Base-by-base conservation (phyloP, 768 basidiomycete genomes). In the Collybia sordida region DNA sequence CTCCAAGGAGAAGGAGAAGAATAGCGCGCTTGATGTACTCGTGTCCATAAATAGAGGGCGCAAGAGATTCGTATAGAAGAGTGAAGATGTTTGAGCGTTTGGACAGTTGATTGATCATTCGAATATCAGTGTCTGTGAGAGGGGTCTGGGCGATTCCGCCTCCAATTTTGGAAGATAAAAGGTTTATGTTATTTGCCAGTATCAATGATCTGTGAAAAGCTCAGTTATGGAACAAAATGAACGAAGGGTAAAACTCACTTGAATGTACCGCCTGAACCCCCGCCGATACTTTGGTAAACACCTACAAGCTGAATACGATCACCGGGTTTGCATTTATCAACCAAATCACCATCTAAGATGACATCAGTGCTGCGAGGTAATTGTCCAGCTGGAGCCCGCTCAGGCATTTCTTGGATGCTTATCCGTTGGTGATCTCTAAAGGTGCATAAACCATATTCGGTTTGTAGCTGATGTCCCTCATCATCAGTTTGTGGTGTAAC, bases 371-470 rank as follows among this genome's bases (percentile, higher is more conserved):
- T 95, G 42, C 97, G 81, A 39, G 97, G 97, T 23, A 99, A 77
- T 67, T 98, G 96, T 23, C 97, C 97, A 38, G 97, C 90, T 21
- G 97, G 97, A 12, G 97, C 95, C 19, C 97, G 85, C 70, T 99
- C 97, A 2, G 97, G 97, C 96, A 99, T 98, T 64, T 99, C 97
- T 72, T 99, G 97, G 54, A 99, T 98, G 67, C 86, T 93, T 64
- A 98, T 91, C 56, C 93, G 85, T 69, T 99, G 97, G 68, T 98
- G 93, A 70, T 99, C 97, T 49, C 91, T 78, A 74, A 97, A 99
- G 6, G 89, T 82, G 63, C 89, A 92, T 55, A 87, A 75, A 4
- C 97, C 97, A 63, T 85, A 98, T 71, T 99, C 97, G 58, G 86
- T 97, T 68, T 93, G 83, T 42, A 99, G 73, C 18, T 82, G 74